Percentiles rank a stretch among this genome's conserved stretches.
Conservation (phyloP, 371 early-diverging fungal genomes). For the Mucor sp. region DNA sequence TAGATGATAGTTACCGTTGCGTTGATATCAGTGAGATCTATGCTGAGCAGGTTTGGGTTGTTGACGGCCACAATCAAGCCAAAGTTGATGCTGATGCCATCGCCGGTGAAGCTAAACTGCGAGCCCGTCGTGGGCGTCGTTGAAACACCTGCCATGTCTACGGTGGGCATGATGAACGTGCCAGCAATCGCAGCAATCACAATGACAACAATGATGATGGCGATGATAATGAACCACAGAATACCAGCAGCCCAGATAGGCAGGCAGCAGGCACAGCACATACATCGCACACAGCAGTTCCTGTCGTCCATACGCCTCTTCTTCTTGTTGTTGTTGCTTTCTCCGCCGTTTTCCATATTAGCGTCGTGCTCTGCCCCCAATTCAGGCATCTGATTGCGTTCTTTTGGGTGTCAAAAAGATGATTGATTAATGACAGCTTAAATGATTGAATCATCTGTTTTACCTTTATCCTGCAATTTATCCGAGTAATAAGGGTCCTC, state of each 20-base stretch:
- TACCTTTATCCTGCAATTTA: slow-evolving; percentile 1
- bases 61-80: slow-evolving; percentile 40
- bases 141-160: slow-evolving; percentile 36
- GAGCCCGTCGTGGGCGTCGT: slow-evolving; percentile 23
- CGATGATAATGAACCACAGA: slow-evolving; percentile 44
- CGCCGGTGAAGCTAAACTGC: slow-evolving; percentile 27
- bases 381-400: slow-evolving; percentile 10
- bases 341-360: slow-evolving; percentile 10
- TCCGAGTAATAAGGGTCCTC: background rate
- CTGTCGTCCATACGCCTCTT: slow-evolving; percentile 33
- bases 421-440: background rate
- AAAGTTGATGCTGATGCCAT: slow-evolving; percentile 35
- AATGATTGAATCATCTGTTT: background rate
- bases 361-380: slow-evolving; percentile 5
- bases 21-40: slow-evolving; percentile 35
- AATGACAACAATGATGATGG: slow-evolving; percentile 38
- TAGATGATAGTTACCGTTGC: slow-evolving; percentile 37
- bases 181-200: slow-evolving; percentile 38
- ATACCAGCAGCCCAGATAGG: slow-evolving; percentile 44
- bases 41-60: slow-evolving; percentile 42
- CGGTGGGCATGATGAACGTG: slow-evolving; percentile 41
- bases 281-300: slow-evolving; percentile 36
- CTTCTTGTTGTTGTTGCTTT: slow-evolving; percentile 6
- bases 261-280: slow-evolving; percentile 50
- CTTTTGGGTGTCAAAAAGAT: background rate